Evolutionary conservation across 2,329 filamentous ascomycete genomes (phyloP), one percentile per base, ranked within the genome.

Genomic region (Alternaria burnsii): DNA sequence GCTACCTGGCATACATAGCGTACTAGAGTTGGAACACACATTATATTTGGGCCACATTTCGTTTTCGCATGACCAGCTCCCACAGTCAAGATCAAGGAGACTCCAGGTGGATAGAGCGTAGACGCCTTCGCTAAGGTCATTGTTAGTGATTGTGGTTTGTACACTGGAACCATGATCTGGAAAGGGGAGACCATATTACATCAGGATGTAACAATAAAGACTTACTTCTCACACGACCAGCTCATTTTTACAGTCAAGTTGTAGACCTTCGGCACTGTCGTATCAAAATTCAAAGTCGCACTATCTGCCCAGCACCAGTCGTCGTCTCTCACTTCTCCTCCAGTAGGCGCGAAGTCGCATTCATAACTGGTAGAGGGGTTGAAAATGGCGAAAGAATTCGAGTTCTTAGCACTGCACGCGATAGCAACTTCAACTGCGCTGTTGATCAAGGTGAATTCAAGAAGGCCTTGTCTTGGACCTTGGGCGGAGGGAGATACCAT

Each of bases 211-310:
- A 43, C 8, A 11, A 2, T 1, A 22, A 24, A 40, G 1, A 43
- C 63, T 36, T 43, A 66, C 63, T 56, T 41, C n/a, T 44, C 41
- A 55, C 63, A 66, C 16, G 26, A 60, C 58, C 61, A 66, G n/a
- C 52, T 55, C 38, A 50, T 46, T 14, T 59, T 51, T 11, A 66
- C 36, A 4, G 28, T 42, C 38, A 66, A n/a, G 11, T 55, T 46
- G 11, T 30, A 41, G 5, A 42, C 53, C 5, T 36, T 36, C 22
- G 24, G 32, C 47, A 14, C 32, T 6, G 48, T 38, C 30, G 55
- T 57, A 22, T 63, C 61, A 28, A 55, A 40, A n/a, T 24, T 38
- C 18, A 66, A 66, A 20, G 53, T 61, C 4, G 34, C 42, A 14
- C 30, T 36, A 6, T n/a, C 30, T 14, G 47, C 46, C 46, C 28